Evolutionary conservation across 805 yeast genomes (phyloP).

Genomic region (Starmerella riodocensis): DNA sequence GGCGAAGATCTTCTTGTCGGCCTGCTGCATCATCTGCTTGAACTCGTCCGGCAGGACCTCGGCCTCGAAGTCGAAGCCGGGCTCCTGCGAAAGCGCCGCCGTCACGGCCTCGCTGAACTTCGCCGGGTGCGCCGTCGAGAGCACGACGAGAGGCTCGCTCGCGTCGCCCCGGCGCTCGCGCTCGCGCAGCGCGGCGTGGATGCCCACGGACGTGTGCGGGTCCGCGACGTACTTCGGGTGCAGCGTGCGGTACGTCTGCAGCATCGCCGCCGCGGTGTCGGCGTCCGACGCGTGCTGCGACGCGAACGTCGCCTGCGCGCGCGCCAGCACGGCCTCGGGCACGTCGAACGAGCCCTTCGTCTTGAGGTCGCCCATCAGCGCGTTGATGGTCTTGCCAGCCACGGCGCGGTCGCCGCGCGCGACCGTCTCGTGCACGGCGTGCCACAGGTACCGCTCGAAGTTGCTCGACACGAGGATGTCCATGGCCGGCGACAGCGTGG

Average conservation of each 20-base stretch:
- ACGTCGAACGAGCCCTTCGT: constrained; percentile 63
- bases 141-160: constrained; percentile 42
- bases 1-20: constrained; percentile 59
- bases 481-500: constrained; percentile 96
- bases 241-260: constrained; percentile 45
- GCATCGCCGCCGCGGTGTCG: constrained; percentile 71
- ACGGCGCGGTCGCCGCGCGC: constrained; percentile 39
- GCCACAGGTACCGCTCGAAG: constrained; percentile 94
- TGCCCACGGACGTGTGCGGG: constrained; percentile 95
- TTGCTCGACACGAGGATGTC: constrained; percentile 91
- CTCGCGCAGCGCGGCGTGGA: constrained; percentile 57
- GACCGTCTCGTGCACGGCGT: constrained; percentile 61
- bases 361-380: constrained; percentile 72
- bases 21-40: constrained; percentile 52
- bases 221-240: constrained; percentile 67
- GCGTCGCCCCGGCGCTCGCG: constrained; percentile 29
- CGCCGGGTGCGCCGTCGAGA: constrained; percentile 98
- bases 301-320: constrained; percentile 57
- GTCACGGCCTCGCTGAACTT: constrained; percentile 95
- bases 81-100: constrained; percentile 50
- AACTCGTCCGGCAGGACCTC: constrained; percentile 85
- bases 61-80: constrained; percentile 70
- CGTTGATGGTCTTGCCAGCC: constrained; percentile 61
- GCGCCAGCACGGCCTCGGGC: constrained; percentile 45
- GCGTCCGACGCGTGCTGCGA: constrained; percentile 70